Evolutionary conservation across 331 rosid species (phyloP).

Genomic region (Acacia pycnantha): DNA sequence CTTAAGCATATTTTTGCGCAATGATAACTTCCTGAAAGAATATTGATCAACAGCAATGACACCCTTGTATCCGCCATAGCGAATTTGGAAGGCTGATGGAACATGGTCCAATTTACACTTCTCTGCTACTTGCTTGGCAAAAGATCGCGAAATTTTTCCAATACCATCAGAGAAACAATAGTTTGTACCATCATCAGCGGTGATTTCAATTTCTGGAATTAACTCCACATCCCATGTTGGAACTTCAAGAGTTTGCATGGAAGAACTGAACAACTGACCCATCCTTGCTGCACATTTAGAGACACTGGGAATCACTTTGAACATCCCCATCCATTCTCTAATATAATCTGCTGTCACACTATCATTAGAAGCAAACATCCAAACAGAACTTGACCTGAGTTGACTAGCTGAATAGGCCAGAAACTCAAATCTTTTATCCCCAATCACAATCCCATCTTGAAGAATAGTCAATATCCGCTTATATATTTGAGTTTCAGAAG

Average conservation of each 20-base stretch:
- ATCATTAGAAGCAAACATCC: slow-evolving; percentile 97
- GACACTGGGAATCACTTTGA: slow-evolving; percentile 72
- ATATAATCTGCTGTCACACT: slow-evolving; percentile 72
- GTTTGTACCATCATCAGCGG: slow-evolving; percentile 59
- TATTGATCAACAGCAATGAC: slow-evolving; percentile 80
- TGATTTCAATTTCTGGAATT: slow-evolving; percentile 76
- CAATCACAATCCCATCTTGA: slow-evolving; percentile 82
- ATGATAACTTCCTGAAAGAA: slow-evolving; percentile 74
- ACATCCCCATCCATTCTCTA: slow-evolving; percentile 96
- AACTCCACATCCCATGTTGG: slow-evolving; percentile 68
- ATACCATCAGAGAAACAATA: slow-evolving; percentile 98
- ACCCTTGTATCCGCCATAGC: slow-evolving; percentile 96
- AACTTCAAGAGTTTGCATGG: slow-evolving; percentile 71
- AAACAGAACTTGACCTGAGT: slow-evolving; percentile 81
- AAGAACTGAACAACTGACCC: slow-evolving; percentile 97
- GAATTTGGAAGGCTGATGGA: slow-evolving; percentile 95
- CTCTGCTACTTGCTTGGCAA: slow-evolving; percentile 80
- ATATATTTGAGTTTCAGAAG: slow-evolving; percentile 64
- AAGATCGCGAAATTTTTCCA: slow-evolving; percentile 78
- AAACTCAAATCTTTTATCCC: slow-evolving; percentile 78
- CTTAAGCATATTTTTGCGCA: slow-evolving; percentile 86
- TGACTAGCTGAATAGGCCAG: slow-evolving; percentile 99
- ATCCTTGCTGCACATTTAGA: slow-evolving; percentile 98
- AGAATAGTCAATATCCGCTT: slow-evolving; percentile 68
- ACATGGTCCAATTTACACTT: slow-evolving; percentile 61